A percentile compares a stretch with the other conserved stretches of the same genome.
Conservation (phyloP, 2,329 filamentous ascomycete genomes). For the Pseudocercospora fuligena region DNA sequence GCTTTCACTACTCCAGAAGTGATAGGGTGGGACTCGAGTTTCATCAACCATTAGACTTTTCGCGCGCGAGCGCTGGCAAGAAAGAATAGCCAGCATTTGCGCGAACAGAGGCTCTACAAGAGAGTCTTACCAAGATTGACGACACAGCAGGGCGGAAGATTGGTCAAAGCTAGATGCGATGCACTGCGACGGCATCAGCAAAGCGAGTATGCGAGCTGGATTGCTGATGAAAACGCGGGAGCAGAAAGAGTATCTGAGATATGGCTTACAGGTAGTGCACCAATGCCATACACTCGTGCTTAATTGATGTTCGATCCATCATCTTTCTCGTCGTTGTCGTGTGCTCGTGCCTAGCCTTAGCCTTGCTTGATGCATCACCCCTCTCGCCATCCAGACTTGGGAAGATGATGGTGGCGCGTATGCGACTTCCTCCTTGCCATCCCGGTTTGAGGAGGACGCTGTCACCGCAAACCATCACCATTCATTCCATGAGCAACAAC, state of each 20-base stretch:
- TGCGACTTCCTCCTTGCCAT: no score
- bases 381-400: no score
- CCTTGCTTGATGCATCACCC: neutral
- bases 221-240: conserved; percentile 19
- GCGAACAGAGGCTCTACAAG: conserved; percentile 13
- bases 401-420: no score
- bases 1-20: conserved; percentile 18
- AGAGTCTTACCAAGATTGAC: conserved; percentile 23
- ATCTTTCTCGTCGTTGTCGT: conserved; percentile 5
- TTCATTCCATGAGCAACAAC: neutral
- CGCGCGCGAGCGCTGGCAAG: conserved; percentile 23
- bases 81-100: conserved; percentile 19
- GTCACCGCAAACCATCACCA: neutral
- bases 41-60: conserved; percentile 20
- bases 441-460: no score
- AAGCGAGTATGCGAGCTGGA: conserved; percentile 13
- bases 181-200: conserved; percentile 24
- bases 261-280: conserved; percentile 28
- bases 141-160: conserved; percentile 18
- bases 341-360: neutral
- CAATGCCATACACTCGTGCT: conserved; percentile 27
- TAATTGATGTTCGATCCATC: conserved; percentile 17
- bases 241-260: conserved; percentile 22
- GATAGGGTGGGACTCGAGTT: conserved; percentile 11
- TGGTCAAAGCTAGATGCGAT: conserved; percentile 19